Conservation (phyloP, 2,329 filamentous ascomycete genomes). For the Ascochyta fabae region DNA sequence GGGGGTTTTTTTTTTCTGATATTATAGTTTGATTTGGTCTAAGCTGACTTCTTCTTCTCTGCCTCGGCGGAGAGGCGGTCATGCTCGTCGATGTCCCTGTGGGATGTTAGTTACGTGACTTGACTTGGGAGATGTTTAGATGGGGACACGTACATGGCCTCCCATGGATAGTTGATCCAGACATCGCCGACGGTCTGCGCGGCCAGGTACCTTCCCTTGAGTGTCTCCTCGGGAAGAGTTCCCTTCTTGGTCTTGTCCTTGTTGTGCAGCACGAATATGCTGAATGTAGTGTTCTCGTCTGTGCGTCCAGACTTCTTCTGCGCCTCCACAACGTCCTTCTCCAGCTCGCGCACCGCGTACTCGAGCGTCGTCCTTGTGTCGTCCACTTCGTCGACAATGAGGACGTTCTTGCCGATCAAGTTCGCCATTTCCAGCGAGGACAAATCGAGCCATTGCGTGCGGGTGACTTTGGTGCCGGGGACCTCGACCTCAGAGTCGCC, state of each 20-base stretch:
- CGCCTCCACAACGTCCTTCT: constrained; percentile 91
- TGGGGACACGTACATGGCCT: constrained; percentile 69
- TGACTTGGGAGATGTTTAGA: not conserved
- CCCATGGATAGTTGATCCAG: constrained; percentile 99
- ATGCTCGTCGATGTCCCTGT: constrained; percentile 86
- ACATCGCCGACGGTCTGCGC: constrained; percentile 89
- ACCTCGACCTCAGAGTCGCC: constrained; percentile 72
- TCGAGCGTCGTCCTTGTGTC: constrained; percentile 93
- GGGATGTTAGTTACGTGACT: constrained; percentile 26
- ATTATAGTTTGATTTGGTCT: not conserved
- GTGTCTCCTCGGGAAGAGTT: constrained; percentile 76
- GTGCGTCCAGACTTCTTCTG: constrained; percentile 73
- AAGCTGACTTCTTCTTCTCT: constrained; percentile 26
- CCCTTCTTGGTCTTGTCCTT: constrained; percentile 99
- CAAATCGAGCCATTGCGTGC: constrained; percentile 97
- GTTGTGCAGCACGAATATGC: constrained; percentile 97
- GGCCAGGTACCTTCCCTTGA: constrained; percentile 79
- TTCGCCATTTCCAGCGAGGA: constrained; percentile 85
- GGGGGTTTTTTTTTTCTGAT: not conserved
- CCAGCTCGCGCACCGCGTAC: constrained; percentile 88
- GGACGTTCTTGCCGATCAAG: constrained; percentile 86
- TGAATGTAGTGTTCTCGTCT: constrained; percentile 81
- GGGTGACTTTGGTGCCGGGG: constrained; percentile 91
- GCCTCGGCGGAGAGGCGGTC: constrained; percentile 69
- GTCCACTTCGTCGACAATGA: constrained; percentile 95